phyloP scores from a whole-genome alignment of 2,329 filamentous ascomycete genomes.

The Clonostachys byssicola region DNA sequence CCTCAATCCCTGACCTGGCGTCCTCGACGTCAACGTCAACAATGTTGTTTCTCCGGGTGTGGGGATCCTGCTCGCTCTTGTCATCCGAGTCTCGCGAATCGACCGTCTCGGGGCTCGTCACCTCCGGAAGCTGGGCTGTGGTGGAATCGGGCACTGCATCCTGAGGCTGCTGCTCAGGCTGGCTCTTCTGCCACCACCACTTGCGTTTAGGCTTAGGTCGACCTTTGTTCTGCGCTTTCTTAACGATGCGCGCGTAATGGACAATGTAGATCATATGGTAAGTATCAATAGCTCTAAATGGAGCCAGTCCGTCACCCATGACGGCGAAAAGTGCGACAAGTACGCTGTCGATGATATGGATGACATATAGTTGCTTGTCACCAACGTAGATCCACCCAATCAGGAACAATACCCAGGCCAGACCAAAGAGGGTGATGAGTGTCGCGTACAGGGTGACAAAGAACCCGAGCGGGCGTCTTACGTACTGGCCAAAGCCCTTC shows the following conservation, averaged over 20 bases:
- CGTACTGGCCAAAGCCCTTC: constrained; percentile 78
- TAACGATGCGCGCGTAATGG: constrained; percentile 47
- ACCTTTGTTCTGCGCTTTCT: constrained; percentile 23
- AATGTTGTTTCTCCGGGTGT: constrained; percentile 14
- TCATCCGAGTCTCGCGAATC: background rate
- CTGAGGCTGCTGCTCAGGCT: background rate
- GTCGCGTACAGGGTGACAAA: constrained; percentile 80
- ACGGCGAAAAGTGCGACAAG: constrained; percentile 68
- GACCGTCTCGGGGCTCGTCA: background rate
- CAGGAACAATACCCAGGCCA: constrained; percentile 87
- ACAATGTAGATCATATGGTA: constrained; percentile 85
- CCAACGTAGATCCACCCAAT: constrained; percentile 89
- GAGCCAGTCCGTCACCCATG: constrained; percentile 66
- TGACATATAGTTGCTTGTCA: constrained; percentile 62
- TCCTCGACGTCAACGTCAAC: constrained; percentile 29
- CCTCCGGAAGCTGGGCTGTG: background rate
- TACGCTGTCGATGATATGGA: constrained; percentile 68
- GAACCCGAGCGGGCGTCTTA: constrained; percentile 72
- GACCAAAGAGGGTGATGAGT: constrained; percentile 78
- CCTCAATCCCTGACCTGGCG: constrained; percentile 25
- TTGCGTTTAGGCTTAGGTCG: background rate
- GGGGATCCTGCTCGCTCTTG: background rate
- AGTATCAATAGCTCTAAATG: constrained; percentile 76
- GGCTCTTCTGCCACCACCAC: background rate
- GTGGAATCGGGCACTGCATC: background rate